Percentiles rank a stretch among this genome's conserved stretches.
phyloP scores from a whole-genome alignment of 495 filamentous ascomycete genomes.

The Cercophora newfieldiana region DNA sequence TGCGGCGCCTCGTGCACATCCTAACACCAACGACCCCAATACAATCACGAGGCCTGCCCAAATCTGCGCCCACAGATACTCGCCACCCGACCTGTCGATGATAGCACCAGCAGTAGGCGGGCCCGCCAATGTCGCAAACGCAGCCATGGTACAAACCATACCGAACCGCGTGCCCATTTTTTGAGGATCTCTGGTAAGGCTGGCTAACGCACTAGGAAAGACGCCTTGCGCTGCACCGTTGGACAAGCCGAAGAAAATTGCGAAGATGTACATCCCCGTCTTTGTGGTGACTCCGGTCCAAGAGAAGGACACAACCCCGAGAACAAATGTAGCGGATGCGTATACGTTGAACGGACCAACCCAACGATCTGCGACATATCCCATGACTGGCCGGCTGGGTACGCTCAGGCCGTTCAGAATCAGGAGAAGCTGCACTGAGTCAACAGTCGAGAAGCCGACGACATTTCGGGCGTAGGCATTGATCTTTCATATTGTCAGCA shows the following conservation, averaged over 20 bases:
- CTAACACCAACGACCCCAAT: slow-evolving; percentile 27
- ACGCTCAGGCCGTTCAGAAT: slow-evolving; percentile 45
- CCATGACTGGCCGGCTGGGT: slow-evolving; percentile 38
- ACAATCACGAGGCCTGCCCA: slow-evolving; percentile 43
- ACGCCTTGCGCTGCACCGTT: slow-evolving; percentile 42
- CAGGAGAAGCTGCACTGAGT: slow-evolving; percentile 43
- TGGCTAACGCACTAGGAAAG: slow-evolving; percentile 40
- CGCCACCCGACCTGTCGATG: slow-evolving; percentile 38
- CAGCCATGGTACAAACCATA: slow-evolving; percentile 44
- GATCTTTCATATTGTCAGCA: slow-evolving; percentile 26
- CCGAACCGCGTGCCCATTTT: slow-evolving; percentile 49
- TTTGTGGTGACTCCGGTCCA: slow-evolving; percentile 41
- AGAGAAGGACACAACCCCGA: slow-evolving; percentile 37
- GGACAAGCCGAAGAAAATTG: slow-evolving; percentile 42
- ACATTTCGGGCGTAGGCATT: slow-evolving; percentile 43
- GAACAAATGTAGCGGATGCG: slow-evolving; percentile 29
- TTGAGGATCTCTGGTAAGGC: slow-evolving; percentile 39
- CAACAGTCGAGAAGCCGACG: slow-evolving; percentile 39
- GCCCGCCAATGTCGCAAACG: slow-evolving; percentile 44
- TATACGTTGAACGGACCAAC: slow-evolving; percentile 44
- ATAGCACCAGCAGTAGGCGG: slow-evolving; percentile 48
- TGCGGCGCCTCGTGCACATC: slow-evolving; percentile 17
- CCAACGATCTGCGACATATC: slow-evolving; percentile 41
- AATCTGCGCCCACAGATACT: slow-evolving; percentile 42
- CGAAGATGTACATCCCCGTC: slow-evolving; percentile 44